Evolutionary conservation across 2,329 filamentous ascomycete genomes (phyloP).

Genomic region (Trichoderma sp.): DNA sequence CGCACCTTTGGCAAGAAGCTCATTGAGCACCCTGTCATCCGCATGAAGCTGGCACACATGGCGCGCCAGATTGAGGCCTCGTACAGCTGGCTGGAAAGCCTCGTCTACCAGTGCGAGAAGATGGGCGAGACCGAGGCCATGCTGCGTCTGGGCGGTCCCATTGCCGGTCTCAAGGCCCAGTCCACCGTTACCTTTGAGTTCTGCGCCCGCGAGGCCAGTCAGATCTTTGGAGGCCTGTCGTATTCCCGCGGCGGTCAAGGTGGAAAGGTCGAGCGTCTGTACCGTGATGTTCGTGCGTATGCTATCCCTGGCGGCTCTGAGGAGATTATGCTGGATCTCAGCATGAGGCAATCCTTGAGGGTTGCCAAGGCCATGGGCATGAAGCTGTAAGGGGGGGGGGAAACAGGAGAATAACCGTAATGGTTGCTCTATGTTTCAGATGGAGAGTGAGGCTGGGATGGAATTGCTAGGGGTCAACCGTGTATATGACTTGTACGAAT

Average conservation of each 20-base stretch:
- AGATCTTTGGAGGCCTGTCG: slow-evolving; percentile 93
- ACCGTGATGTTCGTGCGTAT: slow-evolving; percentile 92
- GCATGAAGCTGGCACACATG: slow-evolving; percentile 97
- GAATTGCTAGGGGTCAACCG: not conserved
- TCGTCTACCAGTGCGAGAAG: slow-evolving; percentile 87
- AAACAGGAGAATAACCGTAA: not conserved
- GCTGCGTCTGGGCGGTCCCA: slow-evolving; percentile 90
- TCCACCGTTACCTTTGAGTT: slow-evolving; percentile 94
- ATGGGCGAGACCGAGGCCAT: slow-evolving; percentile 96
- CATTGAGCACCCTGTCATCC: slow-evolving; percentile 95
- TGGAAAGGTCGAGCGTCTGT: slow-evolving; percentile 89
- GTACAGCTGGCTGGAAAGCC: slow-evolving; percentile 95
- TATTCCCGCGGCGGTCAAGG: slow-evolving; percentile 94
- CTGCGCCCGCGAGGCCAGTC: slow-evolving; percentile 91
- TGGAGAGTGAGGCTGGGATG: not conserved
- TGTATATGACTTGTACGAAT: slow-evolving; percentile 18
- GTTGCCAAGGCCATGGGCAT: slow-evolving; percentile 87
- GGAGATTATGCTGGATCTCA: slow-evolving; percentile 98
- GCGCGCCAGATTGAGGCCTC: slow-evolving; percentile 94
- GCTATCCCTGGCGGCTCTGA: slow-evolving; percentile 93
- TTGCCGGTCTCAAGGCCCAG: slow-evolving; percentile 91
- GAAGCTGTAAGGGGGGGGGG: slow-evolving; percentile 65
- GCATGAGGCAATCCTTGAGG: slow-evolving; percentile 83
- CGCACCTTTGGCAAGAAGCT: slow-evolving; percentile 95
- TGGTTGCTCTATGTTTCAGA: not conserved